Evolutionary conservation across 805 yeast genomes (phyloP).

Genomic region (Hanseniaspora lachancei): DNA sequence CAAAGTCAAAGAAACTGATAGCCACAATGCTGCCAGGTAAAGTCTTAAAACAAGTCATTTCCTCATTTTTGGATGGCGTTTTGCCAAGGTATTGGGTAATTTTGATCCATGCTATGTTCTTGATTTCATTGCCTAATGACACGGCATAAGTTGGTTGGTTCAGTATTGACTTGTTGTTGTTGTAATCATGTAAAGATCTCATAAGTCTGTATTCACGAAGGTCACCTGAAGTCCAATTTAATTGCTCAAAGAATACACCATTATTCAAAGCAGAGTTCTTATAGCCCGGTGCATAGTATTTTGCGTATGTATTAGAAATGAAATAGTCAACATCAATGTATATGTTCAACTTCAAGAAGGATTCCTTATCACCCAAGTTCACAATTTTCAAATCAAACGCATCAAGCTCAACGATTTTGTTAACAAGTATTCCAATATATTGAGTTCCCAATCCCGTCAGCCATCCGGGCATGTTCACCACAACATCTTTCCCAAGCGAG

Average conservation of each 20-base stretch:
- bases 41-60: slow-evolving; percentile 13
- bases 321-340: not conserved
- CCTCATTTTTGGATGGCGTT: not conserved
- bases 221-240: slow-evolving; percentile 38
- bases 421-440: slow-evolving; percentile 35
- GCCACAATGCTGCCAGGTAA: slow-evolving; percentile 30
- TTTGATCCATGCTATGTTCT: not conserved
- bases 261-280: slow-evolving; percentile 25
- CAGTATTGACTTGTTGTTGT: not conserved
- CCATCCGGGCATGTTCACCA: slow-evolving; percentile 81
- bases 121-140: slow-evolving; percentile 29
- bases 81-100: not conserved
- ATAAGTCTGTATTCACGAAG: slow-evolving; percentile 39
- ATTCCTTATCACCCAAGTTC: not conserved
- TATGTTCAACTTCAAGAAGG: not conserved
- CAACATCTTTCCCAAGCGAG: slow-evolving; percentile 28
- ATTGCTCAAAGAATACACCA: slow-evolving; percentile 16
- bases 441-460: slow-evolving; percentile 73
- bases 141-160: slow-evolving; percentile 30
- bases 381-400: not conserved
- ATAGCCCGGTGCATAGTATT: slow-evolving; percentile 12
- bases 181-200: slow-evolving; percentile 39
- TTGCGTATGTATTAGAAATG: not conserved
- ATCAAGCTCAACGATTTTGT: too few species aligned
- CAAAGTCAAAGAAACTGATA: not conserved